Base-by-base conservation (phyloP, 306 rosid species). In the Cicer bijugum region DNA sequence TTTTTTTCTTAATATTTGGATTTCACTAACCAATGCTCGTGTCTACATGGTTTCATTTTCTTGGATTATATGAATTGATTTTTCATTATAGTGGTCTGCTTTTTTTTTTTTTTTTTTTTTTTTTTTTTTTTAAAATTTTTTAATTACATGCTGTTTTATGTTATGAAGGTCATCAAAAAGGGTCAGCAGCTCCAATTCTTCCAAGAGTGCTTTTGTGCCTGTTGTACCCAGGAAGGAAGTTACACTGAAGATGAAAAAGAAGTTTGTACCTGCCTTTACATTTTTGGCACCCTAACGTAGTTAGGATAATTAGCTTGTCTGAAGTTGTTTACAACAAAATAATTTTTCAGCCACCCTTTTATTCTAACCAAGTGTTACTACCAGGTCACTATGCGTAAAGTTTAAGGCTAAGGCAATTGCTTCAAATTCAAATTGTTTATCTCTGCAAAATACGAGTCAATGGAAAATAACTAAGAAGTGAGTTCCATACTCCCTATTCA, bases 381-480 rank as follows among this genome's bases (percentile, higher is more conserved):
- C 56, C 82, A 93, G 97, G 87, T 81, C 85, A 69, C 66, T 82
- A 46, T 74, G 78, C 8, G 77, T 71, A 69, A 80, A 80, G 82
- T 81, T 86, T 74, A 85, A 84, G 82, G 58, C 83, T 71, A 75
- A 77, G 5, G 58, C 76, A 75, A 71, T 75, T 66, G 56, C 75
- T 75, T 78, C 90, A 45, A 60, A 81, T 70, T 78, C 88, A 16
- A 58, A 79, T 44, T 74, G 65, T 72, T 73, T 80, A 45, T 80
- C 92, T 75, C 63, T 91, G 42, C 85, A 75, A 76, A 81, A 79
- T 57, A 93, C 88, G 77, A 86, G 56, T 80, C 90, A 80, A 44
- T 93, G 92, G 92, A 93, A 76, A 84, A 88, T 93, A 77, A 93
- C 98, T 42, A 89, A 83, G 45, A 93, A 88, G 97, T 91, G 38